These are phyloP conservation scores for Pichia cactophila DNA, from an alignment of 1,139 yeast species.

Conservation along the genomic window DNA sequence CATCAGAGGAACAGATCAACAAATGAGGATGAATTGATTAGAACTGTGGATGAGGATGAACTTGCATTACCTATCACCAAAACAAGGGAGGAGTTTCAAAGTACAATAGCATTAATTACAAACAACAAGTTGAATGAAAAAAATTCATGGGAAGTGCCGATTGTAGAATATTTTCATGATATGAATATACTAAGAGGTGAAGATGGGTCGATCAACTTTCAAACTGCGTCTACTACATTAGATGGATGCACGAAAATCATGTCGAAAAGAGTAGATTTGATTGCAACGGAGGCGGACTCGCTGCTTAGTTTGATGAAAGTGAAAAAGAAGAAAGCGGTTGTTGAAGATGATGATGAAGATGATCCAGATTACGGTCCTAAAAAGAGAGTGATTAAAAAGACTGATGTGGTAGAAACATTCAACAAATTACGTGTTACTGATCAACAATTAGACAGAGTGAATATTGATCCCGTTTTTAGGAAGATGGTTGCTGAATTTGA, in stretches of 20 bases:
- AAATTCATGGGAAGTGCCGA: conserved; percentile 76
- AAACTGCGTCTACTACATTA: conserved; percentile 67
- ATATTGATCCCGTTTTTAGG: conserved; percentile 70
- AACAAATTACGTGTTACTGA: conserved; percentile 7
- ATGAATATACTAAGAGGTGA: conserved; percentile 50
- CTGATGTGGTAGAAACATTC: conserved; percentile 1
- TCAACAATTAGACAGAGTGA: conserved; percentile 6
- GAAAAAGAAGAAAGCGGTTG: conserved; percentile 15
- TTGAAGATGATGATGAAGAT: conserved; percentile 25
- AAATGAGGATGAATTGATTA: background rate
- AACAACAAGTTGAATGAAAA: conserved; percentile 69
- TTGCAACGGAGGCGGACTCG: conserved; percentile 79
- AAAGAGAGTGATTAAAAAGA: background rate
- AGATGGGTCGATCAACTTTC: conserved; percentile 56
- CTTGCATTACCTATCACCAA: background rate
- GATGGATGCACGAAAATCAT: conserved; percentile 81
- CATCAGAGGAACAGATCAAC: background rate
- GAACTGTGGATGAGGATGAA: conserved; percentile 3
- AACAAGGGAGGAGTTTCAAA: conserved; percentile 46
- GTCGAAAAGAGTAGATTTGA: conserved; percentile 80
- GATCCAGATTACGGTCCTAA: conserved; percentile 28
- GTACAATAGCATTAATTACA: conserved; percentile 85
- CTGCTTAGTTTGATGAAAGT: conserved; percentile 33
- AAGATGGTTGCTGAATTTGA: conserved; percentile 89
- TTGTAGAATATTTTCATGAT: conserved; percentile 79